A percentile compares a stretch with the other conserved stretches of the same genome.
These are phyloP conservation scores for Trichosporon sp. DNA, from an alignment of 1,284 basidiomycete species.

Conservation along the genomic window DNA sequence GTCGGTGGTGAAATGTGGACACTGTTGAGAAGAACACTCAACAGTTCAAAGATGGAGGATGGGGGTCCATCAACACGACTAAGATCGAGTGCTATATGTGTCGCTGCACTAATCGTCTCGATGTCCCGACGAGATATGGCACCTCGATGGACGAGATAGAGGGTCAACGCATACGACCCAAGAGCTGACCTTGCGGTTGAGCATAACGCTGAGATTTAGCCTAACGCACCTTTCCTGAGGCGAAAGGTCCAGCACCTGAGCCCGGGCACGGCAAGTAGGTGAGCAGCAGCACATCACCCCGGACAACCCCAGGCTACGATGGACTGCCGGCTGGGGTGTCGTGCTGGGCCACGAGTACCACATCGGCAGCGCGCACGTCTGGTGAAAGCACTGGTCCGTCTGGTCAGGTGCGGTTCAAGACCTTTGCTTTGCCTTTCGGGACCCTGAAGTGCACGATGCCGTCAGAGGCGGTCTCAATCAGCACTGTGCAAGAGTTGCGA, in stretches of 20 bases:
- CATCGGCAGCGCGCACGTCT: neutral
- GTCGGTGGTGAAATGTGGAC: neutral
- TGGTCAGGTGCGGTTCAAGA: neutral
- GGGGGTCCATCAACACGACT: neutral
- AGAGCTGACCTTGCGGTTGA: neutral
- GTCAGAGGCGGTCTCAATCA: constrained; percentile 2
- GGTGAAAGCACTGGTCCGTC: neutral
- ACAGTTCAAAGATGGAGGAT: neutral
- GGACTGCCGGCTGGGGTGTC: neutral
- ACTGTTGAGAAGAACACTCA: constrained; percentile 1
- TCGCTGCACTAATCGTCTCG: neutral
- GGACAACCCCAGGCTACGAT: neutral
- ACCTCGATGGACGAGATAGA: neutral
- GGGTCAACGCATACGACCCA: neutral
- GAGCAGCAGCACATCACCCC: no score
- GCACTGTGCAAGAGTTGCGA: neutral
- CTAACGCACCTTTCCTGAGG: neutral
- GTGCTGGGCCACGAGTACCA: neutral
- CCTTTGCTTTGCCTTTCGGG: neutral
- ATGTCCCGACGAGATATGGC: neutral
- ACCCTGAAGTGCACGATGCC: neutral
- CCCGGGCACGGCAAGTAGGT: neutral
- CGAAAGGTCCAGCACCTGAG: neutral
- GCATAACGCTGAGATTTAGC: constrained; percentile 3
- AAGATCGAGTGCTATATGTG: neutral